Base-by-base conservation (phyloP, 805 yeast genomes). In the Zygotorulaspora danielsina region DNA sequence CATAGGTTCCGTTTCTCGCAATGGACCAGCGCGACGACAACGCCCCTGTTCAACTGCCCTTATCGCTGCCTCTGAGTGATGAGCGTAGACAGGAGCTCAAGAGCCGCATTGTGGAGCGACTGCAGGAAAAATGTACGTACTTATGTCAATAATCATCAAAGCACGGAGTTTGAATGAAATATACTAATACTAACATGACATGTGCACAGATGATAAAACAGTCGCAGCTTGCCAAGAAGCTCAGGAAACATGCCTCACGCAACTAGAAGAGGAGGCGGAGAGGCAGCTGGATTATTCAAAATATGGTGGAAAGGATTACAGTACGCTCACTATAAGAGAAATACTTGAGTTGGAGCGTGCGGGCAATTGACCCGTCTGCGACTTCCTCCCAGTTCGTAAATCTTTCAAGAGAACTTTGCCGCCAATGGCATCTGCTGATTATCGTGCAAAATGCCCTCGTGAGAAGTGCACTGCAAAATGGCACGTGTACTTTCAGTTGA, bases 61-160 rank as follows among this genome's bases (percentile, higher is more conserved):
- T n/a, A n/a, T n/a, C 12, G 17, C 41, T 41, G 47, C 18, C 33
- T 16, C 26, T 49, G 15, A 43, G 45, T 5, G 44, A 41, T 15
- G 41, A 39, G 19, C 42, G 44, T 15, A 45, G 41, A 32, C 37
- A 25, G 5, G 38, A 36, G 26, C 27, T 42, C 22, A 51, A 45
- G 38, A 20, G 20, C 13, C 39, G 43, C 15, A 40, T 51, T 8
- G 15, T 51, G 5, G 32, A 34, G 12, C 38, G 32, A 12, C 33
- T 51, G 34, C 45, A 44, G 21, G 40, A 36, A 16, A 46, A 39
- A 20, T 39, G 56, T 52, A 50, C 48, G 56, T 45, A 29, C 8
- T 11, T n/a, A n/a, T n/a, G n/a, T n/a, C n/a, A n/a, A n/a, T n/a
- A n/a, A n/a, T n/a, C n/a, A n/a, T n/a, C n/a, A n/a, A n/a, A n/a